phyloP scores from a whole-genome alignment of 1,139 yeast genomes.

The Candida neerlandica region DNA sequence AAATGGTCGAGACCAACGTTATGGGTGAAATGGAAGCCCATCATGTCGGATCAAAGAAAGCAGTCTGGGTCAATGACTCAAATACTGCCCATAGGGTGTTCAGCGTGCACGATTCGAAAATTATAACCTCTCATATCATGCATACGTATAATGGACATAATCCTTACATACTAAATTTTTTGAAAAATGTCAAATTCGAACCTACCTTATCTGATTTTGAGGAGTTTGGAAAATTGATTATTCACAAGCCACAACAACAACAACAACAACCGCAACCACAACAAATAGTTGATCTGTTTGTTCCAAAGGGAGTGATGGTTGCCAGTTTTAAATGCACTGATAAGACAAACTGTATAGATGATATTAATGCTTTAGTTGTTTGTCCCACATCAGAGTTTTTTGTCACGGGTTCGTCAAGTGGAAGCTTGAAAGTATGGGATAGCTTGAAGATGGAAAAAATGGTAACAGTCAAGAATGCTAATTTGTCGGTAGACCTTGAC shows the following conservation, averaged over 20 bases:
- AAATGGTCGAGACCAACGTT: slow-evolving; percentile 59
- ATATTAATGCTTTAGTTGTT: slow-evolving; percentile 57
- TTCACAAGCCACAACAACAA: slow-evolving; percentile 3
- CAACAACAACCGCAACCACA: slow-evolving; percentile 3
- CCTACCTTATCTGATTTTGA: slow-evolving; percentile 61
- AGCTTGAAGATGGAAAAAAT: slow-evolving; percentile 63
- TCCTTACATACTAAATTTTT: slow-evolving; percentile 60
- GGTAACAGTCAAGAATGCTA: slow-evolving; percentile 58
- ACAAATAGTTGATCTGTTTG: not conserved
- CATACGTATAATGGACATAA: slow-evolving; percentile 71
- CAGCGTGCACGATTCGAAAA: slow-evolving; percentile 35
- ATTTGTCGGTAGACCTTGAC: slow-evolving; percentile 49
- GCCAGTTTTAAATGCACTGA: slow-evolving; percentile 45
- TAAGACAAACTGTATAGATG: slow-evolving; percentile 27
- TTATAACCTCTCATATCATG: slow-evolving; percentile 40
- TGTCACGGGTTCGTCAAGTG: slow-evolving; percentile 77
- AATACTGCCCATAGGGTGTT: slow-evolving; percentile 32
- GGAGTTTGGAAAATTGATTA: slow-evolving; percentile 59
- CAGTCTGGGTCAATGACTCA: slow-evolving; percentile 11
- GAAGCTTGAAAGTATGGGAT: slow-evolving; percentile 80
- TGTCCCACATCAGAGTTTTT: slow-evolving; percentile 69
- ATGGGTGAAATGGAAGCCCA: slow-evolving; percentile 58
- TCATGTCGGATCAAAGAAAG: slow-evolving; percentile 18
- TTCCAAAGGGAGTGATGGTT: slow-evolving; percentile 54
- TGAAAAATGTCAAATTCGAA: slow-evolving; percentile 54